These are phyloP conservation scores for Wickerhamia fluorescens DNA, from an alignment of 805 yeast species.

Conservation along the genomic window DNA sequence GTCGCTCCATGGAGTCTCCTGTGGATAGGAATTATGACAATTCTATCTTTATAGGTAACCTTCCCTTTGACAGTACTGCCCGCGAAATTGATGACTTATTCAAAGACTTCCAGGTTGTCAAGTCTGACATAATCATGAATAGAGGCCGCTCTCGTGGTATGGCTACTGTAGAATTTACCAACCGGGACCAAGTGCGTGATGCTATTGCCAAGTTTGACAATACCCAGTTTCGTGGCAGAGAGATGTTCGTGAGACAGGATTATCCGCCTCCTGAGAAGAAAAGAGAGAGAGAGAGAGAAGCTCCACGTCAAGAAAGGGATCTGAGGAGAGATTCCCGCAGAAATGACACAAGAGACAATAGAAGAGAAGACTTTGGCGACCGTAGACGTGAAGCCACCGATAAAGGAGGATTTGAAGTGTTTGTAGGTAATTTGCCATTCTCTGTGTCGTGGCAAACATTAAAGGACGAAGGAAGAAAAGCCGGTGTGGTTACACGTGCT, in stretches of 20 bases:
- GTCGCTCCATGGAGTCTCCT: constrained; percentile 26
- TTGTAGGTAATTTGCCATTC: constrained; percentile 78
- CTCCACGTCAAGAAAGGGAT: constrained; percentile 12
- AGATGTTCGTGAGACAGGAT: constrained; percentile 84
- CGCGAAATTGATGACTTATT: constrained; percentile 55
- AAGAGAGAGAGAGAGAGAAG: constrained; percentile 16
- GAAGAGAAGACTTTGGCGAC: constrained; percentile 9
- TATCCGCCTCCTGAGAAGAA: constrained; percentile 65
- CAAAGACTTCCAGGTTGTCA: constrained; percentile 43
- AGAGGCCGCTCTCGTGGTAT: constrained; percentile 81
- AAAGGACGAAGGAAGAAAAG: constrained; percentile 73
- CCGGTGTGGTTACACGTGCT: constrained; percentile 76
- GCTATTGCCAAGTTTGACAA: constrained; percentile 72
- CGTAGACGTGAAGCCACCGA: constrained; percentile 11
- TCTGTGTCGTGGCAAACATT: constrained; percentile 78
- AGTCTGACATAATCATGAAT: constrained; percentile 76
- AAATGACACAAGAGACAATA: constrained; percentile 5
- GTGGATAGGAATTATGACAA: constrained; percentile 55
- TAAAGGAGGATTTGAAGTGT: constrained; percentile 50
- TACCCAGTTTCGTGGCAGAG: constrained; percentile 60
- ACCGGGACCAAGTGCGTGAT: constrained; percentile 53
- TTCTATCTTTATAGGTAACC: constrained; percentile 67
- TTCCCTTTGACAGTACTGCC: constrained; percentile 59
- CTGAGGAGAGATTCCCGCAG: constrained; percentile 7
- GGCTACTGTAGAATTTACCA: constrained; percentile 83